These are phyloP conservation scores for Aspergillus bertholletiae DNA, from an alignment of 495 filamentous ascomycete genomes.

Conservation along the genomic window DNA sequence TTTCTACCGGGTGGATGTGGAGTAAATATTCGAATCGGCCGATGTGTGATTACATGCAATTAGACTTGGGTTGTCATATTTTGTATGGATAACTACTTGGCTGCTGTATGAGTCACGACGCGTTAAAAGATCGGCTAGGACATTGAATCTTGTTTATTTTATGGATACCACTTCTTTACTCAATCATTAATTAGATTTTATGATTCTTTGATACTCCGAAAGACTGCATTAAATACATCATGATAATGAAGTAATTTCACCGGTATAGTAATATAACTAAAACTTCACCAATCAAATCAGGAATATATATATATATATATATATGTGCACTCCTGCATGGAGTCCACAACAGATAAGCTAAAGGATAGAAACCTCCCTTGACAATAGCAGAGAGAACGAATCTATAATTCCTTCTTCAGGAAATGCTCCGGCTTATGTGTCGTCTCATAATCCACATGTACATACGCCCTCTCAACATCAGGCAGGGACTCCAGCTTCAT, in stretches of 20 bases:
- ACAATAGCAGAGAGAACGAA: not conserved
- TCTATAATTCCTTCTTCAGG: constrained; percentile 58
- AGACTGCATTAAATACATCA: not conserved
- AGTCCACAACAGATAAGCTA: too few relatives aligned
- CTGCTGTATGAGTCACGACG: not conserved
- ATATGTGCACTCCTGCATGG: too few relatives aligned
- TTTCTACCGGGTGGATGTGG: not conserved
- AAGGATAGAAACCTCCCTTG: too few relatives aligned
- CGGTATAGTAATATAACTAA: too few relatives aligned
- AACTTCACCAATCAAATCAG: too few relatives aligned
- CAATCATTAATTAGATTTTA: not conserved
- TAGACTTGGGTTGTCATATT: not conserved
- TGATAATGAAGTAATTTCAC: not conserved
- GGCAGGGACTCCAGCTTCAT: constrained; percentile 91
- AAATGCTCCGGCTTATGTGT: constrained; percentile 88
- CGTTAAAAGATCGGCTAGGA: not conserved
- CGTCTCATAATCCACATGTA: constrained; percentile 96
- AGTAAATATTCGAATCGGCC: not conserved
- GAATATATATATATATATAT: too few relatives aligned
- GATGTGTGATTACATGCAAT: too few relatives aligned
- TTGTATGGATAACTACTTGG: not conserved
- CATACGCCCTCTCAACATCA: constrained; percentile 90
- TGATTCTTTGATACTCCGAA: too few relatives aligned
- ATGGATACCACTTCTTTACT: not conserved
- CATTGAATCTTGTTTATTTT: not conserved